Percentiles rank a stretch among this genome's conserved stretches.
Conservation (phyloP, 441 rosid genomes). For the Adansonia rubrostipa region DNA sequence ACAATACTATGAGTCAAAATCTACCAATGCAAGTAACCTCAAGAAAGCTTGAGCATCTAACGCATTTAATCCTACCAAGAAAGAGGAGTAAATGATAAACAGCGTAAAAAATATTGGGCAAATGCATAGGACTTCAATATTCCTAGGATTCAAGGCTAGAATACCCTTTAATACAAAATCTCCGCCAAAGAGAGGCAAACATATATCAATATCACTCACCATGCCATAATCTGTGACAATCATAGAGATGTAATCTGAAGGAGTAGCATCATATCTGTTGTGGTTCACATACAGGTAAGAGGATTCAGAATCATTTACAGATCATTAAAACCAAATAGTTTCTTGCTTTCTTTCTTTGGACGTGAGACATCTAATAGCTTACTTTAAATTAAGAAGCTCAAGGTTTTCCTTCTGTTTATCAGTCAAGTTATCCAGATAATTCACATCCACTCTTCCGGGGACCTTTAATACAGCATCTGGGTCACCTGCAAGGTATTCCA, state of each 20-base stretch:
- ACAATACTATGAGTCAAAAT: background rate
- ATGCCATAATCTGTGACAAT: slow-evolving; percentile 72
- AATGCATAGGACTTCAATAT: background rate
- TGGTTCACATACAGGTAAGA: background rate
- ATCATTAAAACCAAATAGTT: background rate
- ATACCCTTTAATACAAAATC: background rate
- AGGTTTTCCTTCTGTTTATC: slow-evolving; percentile 49
- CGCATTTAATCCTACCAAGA: background rate
- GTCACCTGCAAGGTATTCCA: slow-evolving; percentile 48
- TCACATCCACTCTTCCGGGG: slow-evolving; percentile 41
- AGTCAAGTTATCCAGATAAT: slow-evolving; percentile 39
- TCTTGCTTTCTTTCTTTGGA: background rate
- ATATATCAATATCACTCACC: slow-evolving; percentile 42
- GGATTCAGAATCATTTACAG: slow-evolving; percentile 26
- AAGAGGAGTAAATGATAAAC: background rate
- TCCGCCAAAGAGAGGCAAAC: background rate
- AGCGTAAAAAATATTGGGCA: background rate
- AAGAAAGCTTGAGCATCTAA: slow-evolving; percentile 3
- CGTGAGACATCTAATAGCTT: slow-evolving; percentile 30
- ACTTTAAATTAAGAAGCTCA: slow-evolving; percentile 61
- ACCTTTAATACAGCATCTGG: slow-evolving; percentile 52
- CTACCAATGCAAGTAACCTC: background rate
- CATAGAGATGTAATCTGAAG: slow-evolving; percentile 69
- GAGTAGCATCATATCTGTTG: slow-evolving; percentile 72
- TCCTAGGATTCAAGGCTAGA: background rate